These are phyloP conservation scores for Aspergillus japonicus DNA, from an alignment of 2,329 filamentous ascomycete genomes.

Conservation along the genomic window DNA sequence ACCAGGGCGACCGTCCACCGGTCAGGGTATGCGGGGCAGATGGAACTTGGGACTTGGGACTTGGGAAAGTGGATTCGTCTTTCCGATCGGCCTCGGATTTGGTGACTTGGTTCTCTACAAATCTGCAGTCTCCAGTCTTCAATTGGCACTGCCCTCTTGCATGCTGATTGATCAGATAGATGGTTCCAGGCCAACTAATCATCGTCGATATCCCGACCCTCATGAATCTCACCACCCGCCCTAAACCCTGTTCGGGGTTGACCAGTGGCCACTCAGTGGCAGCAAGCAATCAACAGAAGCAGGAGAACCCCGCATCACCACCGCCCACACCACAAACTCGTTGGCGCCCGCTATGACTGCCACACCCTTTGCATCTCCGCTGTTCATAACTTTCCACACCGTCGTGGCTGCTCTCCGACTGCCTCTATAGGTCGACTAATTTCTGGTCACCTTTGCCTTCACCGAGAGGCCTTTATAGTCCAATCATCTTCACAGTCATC, in stretches of 20 bases:
- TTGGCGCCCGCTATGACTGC: slow-evolving; percentile 11
- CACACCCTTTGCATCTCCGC: not conserved
- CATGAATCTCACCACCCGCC: not conserved
- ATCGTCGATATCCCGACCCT: not conserved
- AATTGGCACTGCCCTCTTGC: not conserved
- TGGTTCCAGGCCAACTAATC: not conserved
- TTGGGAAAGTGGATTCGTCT: not conserved
- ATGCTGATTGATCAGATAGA: not conserved
- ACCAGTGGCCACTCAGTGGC: not conserved
- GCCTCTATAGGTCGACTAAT: slow-evolving; percentile 10
- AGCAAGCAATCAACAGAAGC: not conserved
- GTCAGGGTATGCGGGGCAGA: not conserved
- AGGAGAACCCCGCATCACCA: slow-evolving; percentile 19
- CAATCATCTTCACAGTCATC: slow-evolving; percentile 13
- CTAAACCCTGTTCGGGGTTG: not conserved
- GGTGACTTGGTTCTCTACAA: not conserved
- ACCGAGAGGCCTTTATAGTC: slow-evolving; percentile 10
- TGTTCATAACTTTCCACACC: slow-evolving; percentile 7
- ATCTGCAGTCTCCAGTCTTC: not conserved
- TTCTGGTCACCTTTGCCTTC: slow-evolving; percentile 13
- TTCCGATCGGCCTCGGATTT: not conserved
- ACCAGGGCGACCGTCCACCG: not conserved
- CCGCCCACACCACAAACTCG: not conserved
- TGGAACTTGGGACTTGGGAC: no score
- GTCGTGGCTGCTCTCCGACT: not conserved